phyloP scores from a whole-genome alignment of 1,284 basidiomycete species.

The Agaricales sp. region DNA sequence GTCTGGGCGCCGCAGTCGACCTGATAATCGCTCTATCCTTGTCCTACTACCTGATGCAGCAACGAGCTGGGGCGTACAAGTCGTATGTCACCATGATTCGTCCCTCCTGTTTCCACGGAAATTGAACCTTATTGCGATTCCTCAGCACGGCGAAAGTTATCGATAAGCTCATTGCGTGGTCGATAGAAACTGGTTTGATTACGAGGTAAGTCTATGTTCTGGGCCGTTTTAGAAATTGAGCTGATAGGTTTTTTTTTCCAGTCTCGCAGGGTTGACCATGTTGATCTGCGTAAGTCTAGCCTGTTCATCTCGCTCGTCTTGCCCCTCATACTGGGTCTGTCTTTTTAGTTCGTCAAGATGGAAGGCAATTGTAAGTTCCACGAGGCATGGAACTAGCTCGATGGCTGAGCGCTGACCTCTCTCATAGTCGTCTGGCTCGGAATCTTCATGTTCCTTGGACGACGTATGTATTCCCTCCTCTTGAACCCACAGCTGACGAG shows the following conservation, averaged over 20 bases:
- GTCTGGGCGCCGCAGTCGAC: conserved; percentile 17
- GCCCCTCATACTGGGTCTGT: background rate
- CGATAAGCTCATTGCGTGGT: conserved; percentile 16
- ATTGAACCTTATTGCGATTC: background rate
- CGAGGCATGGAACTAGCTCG: too few relatives aligned
- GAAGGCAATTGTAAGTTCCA: conserved; percentile 10
- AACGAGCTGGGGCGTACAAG: conserved; percentile 7
- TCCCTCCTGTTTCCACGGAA: background rate
- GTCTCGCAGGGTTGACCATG: conserved; percentile 9
- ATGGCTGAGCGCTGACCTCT: too few relatives aligned
- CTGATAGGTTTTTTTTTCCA: background rate
- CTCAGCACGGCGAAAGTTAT: conserved; percentile 13
- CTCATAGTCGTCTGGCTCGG: conserved; percentile 18
- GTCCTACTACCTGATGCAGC: conserved; percentile 14
- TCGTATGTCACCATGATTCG: conserved; percentile 7
- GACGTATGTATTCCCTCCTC: background rate
- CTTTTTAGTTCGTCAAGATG: conserved; percentile 10
- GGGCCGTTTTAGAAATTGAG: background rate
- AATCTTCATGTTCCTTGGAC: conserved; percentile 17
- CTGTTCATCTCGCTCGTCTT: background rate
- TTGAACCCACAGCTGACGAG: background rate
- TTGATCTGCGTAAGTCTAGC: conserved; percentile 9
- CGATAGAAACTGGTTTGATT: conserved; percentile 13
- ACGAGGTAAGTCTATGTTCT: conserved; percentile 8
- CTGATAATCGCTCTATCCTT: conserved; percentile 16